These are phyloP conservation scores for Trichosporon sp. DNA, from an alignment of 1,284 basidiomycete genomes.

Conservation along the genomic window DNA sequence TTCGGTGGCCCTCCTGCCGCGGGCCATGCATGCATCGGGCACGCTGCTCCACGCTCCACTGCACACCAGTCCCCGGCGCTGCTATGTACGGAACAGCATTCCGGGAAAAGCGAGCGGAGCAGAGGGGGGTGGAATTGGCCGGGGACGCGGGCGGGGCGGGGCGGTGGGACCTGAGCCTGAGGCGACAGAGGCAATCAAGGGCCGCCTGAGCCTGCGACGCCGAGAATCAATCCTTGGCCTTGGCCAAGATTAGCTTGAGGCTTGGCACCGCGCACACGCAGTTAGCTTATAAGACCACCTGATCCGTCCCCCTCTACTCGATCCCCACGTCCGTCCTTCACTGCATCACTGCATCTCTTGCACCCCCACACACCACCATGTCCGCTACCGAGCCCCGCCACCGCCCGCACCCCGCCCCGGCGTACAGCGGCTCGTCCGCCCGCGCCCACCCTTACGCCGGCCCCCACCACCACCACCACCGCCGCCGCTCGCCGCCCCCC, in stretches of 20 bases:
- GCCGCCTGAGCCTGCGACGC: background rate
- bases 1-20: background rate
- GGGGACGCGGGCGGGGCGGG: no score
- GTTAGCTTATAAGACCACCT: background rate
- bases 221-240: constrained; percentile 3
- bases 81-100: background rate
- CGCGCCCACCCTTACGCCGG: constrained; percentile 19
- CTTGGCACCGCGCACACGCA: constrained; percentile 6
- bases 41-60: background rate
- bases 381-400: constrained; percentile 2
- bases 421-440: constrained; percentile 5
- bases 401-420: constrained; percentile 12
- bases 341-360: background rate
- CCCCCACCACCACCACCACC: background rate
- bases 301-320: background rate
- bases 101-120: background rate
- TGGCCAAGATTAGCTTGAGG: constrained; percentile 7
- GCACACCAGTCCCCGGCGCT: background rate
- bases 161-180: background rate
- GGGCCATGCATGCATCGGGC: background rate
- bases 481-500: constrained; percentile 5
- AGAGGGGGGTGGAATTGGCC: background rate
- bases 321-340: background rate
- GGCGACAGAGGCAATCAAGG: no score
- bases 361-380: background rate